Evolutionary conservation across 164 flowering plant genomes (phyloP).

Genomic region (Chimonanthus praecox): DNA sequence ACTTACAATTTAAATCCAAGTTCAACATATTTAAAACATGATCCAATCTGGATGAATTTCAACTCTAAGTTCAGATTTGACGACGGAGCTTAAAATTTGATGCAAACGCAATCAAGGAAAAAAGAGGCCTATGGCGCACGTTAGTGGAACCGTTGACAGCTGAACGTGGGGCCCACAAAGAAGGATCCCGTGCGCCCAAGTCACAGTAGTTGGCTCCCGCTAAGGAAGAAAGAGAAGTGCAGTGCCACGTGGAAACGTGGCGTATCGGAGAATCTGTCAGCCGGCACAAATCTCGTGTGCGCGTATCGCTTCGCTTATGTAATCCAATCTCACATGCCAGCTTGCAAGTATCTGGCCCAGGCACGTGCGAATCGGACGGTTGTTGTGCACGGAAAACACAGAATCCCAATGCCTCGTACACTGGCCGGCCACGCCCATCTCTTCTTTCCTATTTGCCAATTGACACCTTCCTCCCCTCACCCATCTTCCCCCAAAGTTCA

Average conservation of each 20-base stretch:
- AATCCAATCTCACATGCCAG: background rate
- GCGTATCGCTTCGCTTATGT: conserved; percentile 1
- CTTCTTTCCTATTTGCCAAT: background rate
- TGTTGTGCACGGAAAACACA: background rate
- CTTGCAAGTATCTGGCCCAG: background rate
- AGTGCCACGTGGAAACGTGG: background rate
- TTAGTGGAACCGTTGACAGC: background rate
- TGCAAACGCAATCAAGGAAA: too few species aligned
- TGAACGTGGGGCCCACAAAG: background rate
- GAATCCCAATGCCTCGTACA: background rate
- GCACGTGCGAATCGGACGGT: conserved; percentile 4
- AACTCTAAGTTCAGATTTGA: too few species aligned
- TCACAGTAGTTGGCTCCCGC: background rate
- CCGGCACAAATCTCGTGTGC: conserved; percentile 1
- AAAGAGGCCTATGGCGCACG: background rate
- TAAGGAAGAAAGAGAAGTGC: background rate
- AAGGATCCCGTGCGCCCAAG: background rate
- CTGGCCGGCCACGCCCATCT: background rate
- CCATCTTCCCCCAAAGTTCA: too few species aligned
- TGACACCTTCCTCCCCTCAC: too few species aligned
- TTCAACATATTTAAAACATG: too few species aligned
- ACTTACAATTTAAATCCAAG: too few species aligned
- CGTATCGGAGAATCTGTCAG: conserved; percentile 2
- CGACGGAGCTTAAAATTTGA: too few species aligned
- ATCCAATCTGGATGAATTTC: too few species aligned